Evolutionary conservation across 495 filamentous ascomycete species (phyloP), one percentile per base, ranked within the genome.

Genomic region (Chaetomium fimeti): DNA sequence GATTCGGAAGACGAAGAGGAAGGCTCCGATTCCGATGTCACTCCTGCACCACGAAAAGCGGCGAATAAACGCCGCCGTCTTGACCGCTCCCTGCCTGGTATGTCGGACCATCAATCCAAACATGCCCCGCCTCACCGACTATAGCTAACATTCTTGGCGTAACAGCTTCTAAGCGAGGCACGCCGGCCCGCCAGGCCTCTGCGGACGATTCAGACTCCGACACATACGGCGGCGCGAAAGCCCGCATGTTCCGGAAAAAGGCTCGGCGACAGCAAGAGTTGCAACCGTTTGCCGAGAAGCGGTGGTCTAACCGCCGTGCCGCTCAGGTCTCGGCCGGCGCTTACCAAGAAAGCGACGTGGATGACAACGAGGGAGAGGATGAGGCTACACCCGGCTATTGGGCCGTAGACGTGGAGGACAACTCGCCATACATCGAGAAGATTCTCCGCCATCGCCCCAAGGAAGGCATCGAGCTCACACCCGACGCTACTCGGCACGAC

Each of bases 271-370:
- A 90, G 69, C 77, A 84, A 20, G 85, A 87, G 62, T 74, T 78
- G 29, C 83, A 83, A 60, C 79, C 83, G 11, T 83, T 86, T 60
- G 90, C 92, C 66, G 88, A 96, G 62, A 82, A 83, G 74, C 88
- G 94, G 65, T 97, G 96, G 84, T 97, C 92, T 5, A 96, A 89
- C 43, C 83, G 94, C 58, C 88, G 90, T 63, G 91, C 92, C 61
- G 88, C 89, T 5, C 91, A 90, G 71, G 85, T 97, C 15, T 88
- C 90, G 36, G 93, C 87, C 57, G 95, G 95, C 72, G 92, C 83
- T n/a, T 86, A 95, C 71, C 89, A 94, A 71, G 91, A 94, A 69
- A 90, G 88, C 61, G 90, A 92, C 64, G 85, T 87, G 24, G 86
- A 73, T 28, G 69, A 87, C 42, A 87, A 89, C n/a, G 90, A 92